Evolutionary conservation across 2,329 filamentous ascomycete species (phyloP), one percentile per base, ranked within the genome.

Genomic region (Aureobasidium sp.): DNA sequence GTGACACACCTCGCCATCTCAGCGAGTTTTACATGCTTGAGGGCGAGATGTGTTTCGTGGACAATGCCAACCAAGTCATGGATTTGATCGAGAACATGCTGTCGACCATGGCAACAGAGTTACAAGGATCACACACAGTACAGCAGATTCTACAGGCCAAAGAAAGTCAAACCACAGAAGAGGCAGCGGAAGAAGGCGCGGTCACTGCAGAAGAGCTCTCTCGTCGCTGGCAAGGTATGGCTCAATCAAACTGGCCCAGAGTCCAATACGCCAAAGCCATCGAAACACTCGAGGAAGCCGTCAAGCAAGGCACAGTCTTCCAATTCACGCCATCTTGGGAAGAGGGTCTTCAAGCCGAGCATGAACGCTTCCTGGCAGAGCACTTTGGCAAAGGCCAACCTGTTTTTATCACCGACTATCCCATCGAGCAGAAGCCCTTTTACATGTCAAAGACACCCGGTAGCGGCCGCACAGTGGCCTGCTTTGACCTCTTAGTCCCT

Each of bases 21-120:
- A 96, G 91, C 77, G 94, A 99, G 72, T 97, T 99, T 71, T 97
- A 97, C 77, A 97, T 99, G 94, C 83, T 99, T 2, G 94, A 99
- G 75, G 92, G 87, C 17, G 94, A 99, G 74, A 79, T 92, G 72
- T 87, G 86, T 69, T 96, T 96, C 72, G 83, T 87, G 46, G 81
- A 89, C 51, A 78, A 85, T 66, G 79, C 96, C 66, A 77, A 82
- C 34, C 78, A 82, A 29, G 80, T 99, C 68, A 94, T 96, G 83
- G 80, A 87, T 62, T 74, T 93, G n/a, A 83, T 91, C 2, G 91
- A 97, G 73, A 80, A 86, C 61, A 86, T 96, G 82, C 79, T 97
- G 56, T 84, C 84, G 46, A 78, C 79, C 64, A 70, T 85, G 57
- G 81, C 82, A 4, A 75, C 74, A 53, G 79, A 63, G 3, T 48